Conservation (phyloP, 139 green algal genomes). For the Volvox africanus region DNA sequence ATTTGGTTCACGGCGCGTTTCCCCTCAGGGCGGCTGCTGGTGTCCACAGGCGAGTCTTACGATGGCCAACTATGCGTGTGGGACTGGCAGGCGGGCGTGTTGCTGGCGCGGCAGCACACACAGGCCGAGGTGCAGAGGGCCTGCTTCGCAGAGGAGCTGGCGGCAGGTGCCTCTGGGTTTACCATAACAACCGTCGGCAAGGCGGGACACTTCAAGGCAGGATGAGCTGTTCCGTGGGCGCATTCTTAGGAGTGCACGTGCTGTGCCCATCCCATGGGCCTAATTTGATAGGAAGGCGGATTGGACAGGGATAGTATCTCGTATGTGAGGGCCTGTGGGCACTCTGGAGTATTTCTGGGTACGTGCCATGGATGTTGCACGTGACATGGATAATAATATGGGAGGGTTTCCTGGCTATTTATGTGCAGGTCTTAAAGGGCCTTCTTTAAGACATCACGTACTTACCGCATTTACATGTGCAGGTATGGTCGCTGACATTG, state of each 20-base stretch:
- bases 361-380: too few relatives aligned
- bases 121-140: constrained; percentile 15
- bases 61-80: constrained; percentile 64
- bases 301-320: too few relatives aligned
- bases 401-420: too few relatives aligned
- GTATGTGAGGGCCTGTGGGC: too few relatives aligned
- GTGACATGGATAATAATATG: too few relatives aligned
- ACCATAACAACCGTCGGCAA: constrained; percentile 40
- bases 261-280: too few relatives aligned
- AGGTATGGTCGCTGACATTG: constrained; percentile 56
- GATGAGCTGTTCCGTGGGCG: neutral
- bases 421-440: too few relatives aligned
- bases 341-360: too few relatives aligned
- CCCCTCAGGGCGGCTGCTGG: constrained; percentile 59
- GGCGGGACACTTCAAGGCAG: constrained; percentile 45
- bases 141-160: constrained; percentile 52
- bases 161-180: constrained; percentile 22
- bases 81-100: constrained; percentile 57
- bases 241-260: too few relatives aligned
- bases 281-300: too few relatives aligned
- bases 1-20: too few relatives aligned
- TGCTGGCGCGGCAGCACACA: constrained; percentile 46
- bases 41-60: constrained; percentile 43
- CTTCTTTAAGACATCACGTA: too few relatives aligned
- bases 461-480: neutral